These are phyloP conservation scores for Entomophthora muscae DNA, from an alignment of 371 early-diverging fungal species.

Conservation along the genomic window DNA sequence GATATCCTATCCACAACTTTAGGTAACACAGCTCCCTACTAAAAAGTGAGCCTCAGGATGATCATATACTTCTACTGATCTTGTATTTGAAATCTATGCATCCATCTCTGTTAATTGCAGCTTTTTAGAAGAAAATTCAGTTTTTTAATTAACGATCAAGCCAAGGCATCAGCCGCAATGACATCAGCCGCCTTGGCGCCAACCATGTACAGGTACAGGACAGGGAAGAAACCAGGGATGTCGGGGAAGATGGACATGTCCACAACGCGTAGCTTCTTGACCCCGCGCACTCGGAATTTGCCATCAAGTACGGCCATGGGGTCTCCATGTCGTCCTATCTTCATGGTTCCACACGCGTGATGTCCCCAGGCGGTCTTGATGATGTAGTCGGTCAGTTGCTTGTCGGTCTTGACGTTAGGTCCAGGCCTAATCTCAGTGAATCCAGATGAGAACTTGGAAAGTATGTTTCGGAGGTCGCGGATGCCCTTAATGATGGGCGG, in stretches of 20 bases:
- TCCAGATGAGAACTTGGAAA: not conserved
- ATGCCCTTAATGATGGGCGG: not conserved
- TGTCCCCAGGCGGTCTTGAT: slow-evolving; percentile 2
- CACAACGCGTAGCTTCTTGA: too few species aligned
- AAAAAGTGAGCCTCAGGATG: too few species aligned
- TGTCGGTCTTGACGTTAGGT: not conserved
- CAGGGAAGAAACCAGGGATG: slow-evolving; percentile 9
- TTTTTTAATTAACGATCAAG: too few species aligned
- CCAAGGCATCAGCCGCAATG: slow-evolving; percentile 2
- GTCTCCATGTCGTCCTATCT: slow-evolving; percentile 13
- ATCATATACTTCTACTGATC: too few species aligned
- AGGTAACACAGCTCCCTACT: too few species aligned
- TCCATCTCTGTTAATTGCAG: too few species aligned
- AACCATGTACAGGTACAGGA: not conserved
- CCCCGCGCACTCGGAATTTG: slow-evolving; percentile 19
- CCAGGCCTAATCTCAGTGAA: not conserved
- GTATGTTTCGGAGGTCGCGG: not conserved
- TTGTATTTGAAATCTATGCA: too few species aligned
- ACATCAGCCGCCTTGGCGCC: slow-evolving; percentile 6
- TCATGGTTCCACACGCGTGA: slow-evolving; percentile 17
- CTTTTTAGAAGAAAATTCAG: too few species aligned
- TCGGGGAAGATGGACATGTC: too few species aligned
- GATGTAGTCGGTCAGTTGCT: not conserved
- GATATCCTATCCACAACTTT: too few species aligned
- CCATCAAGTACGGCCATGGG: slow-evolving; percentile 13